These are phyloP conservation scores for Phytophthora pseudosyringae DNA, from an alignment of 352 stramenopile species.

Conservation along the genomic window DNA sequence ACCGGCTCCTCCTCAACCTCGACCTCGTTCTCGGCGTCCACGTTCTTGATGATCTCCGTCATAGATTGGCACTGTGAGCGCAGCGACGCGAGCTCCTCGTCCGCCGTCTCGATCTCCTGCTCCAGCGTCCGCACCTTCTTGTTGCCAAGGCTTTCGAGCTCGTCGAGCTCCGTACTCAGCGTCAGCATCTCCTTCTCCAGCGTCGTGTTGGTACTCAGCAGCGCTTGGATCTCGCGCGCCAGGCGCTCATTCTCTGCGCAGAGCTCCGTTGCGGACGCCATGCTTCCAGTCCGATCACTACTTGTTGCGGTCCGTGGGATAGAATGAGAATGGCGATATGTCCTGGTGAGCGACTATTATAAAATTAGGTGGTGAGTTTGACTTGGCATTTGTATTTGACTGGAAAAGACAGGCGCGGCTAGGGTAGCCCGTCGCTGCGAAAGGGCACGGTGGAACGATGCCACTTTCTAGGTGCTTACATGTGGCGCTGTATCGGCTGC, in stretches of 20 bases:
- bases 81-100: slow-evolving; percentile 45
- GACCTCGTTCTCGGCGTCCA: slow-evolving; percentile 33
- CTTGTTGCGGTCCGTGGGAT: slow-evolving; percentile 1
- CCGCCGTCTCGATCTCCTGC: slow-evolving; percentile 53
- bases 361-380: slow-evolving; percentile 7
- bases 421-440: slow-evolving; percentile 8
- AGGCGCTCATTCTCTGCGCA: slow-evolving; percentile 67
- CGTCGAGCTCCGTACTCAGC: slow-evolving; percentile 56
- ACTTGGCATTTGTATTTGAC: slow-evolving; percentile 13
- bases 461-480: neutral
- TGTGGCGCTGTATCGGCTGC: too few relatives aligned
- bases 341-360: slow-evolving; percentile 2
- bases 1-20: slow-evolving; percentile 26
- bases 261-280: slow-evolving; percentile 46
- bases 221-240: slow-evolving; percentile 58
- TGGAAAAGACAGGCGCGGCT: slow-evolving; percentile 6
- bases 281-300: slow-evolving; percentile 6
- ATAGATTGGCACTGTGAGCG: slow-evolving; percentile 55
- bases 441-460: slow-evolving; percentile 13
- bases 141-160: slow-evolving; percentile 44
- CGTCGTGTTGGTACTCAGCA: slow-evolving; percentile 65
- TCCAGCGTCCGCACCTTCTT: slow-evolving; percentile 54
- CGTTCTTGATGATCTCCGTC: slow-evolving; percentile 39
- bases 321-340: slow-evolving; percentile 20
- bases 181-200: slow-evolving; percentile 69